Evolutionary conservation across 306 rosid genomes (phyloP).

Genomic region (Lagenaria siceraria): DNA sequence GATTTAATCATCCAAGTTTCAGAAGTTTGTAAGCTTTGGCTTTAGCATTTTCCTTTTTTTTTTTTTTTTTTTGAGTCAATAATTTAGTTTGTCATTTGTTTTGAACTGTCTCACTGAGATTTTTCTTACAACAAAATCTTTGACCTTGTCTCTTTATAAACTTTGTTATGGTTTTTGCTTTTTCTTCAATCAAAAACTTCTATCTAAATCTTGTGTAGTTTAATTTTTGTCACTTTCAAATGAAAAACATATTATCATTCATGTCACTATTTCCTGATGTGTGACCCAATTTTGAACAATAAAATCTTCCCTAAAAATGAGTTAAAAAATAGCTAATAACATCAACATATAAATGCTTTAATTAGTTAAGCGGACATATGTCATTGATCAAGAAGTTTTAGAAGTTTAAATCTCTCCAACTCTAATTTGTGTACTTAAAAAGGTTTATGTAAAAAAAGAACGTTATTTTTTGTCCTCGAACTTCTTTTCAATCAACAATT

Average conservation of each 20-base stretch:
- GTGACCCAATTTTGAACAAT: background rate
- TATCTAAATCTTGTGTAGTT: background rate
- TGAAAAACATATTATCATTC: background rate
- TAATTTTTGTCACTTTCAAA: background rate
- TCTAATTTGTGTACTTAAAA: too few species aligned
- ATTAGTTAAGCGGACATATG: background rate
- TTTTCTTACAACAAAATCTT: slow-evolving; percentile 1
- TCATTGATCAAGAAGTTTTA: background rate
- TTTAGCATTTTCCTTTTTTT: background rate
- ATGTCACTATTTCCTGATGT: background rate
- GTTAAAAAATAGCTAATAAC: background rate
- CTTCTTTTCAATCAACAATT: too few species aligned
- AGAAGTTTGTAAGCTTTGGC: background rate
- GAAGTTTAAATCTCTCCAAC: too few species aligned
- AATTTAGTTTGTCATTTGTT: background rate
- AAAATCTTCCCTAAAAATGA: background rate
- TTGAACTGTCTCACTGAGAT: background rate
- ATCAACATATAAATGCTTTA: too few species aligned
- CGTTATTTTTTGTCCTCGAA: too few species aligned
- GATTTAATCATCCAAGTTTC: background rate
- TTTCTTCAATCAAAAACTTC: background rate
- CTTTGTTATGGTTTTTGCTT: background rate
- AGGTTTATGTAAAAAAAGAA: too few species aligned
- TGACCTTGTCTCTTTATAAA: background rate
- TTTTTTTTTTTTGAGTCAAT: background rate